phyloP scores from a whole-genome alignment of 1,139 yeast genomes.

The Candida glucosophila region DNA sequence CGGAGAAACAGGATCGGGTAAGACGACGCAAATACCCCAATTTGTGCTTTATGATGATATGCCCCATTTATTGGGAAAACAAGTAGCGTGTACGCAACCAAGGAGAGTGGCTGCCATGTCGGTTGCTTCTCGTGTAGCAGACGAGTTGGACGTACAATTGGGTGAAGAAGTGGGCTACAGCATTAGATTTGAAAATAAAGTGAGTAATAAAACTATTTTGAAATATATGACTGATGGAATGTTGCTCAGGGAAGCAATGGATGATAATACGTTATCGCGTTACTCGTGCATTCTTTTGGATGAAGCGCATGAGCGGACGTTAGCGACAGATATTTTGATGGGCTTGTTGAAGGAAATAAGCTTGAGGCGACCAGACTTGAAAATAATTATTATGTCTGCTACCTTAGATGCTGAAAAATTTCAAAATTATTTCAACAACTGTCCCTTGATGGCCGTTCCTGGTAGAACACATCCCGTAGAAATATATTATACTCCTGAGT shows the following conservation, averaged over 20 bases:
- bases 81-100: slow-evolving; percentile 95
- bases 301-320: slow-evolving; percentile 97
- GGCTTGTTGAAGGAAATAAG: slow-evolving; percentile 84
- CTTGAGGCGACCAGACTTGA: slow-evolving; percentile 73
- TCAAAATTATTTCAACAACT: slow-evolving; percentile 80
- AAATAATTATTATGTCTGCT: slow-evolving; percentile 94
- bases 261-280: slow-evolving; percentile 70
- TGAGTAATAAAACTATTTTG: slow-evolving; percentile 69
- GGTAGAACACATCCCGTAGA: slow-evolving; percentile 98
- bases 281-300: slow-evolving; percentile 90
- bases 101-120: slow-evolving; percentile 98
- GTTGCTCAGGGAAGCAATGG: slow-evolving; percentile 96
- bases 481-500: slow-evolving; percentile 92
- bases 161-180: slow-evolving; percentile 94
- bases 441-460: slow-evolving; percentile 92
- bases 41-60: slow-evolving; percentile 89
- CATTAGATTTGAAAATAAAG: slow-evolving; percentile 88
- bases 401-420: slow-evolving; percentile 96
- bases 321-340: slow-evolving; percentile 95
- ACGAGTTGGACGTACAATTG: slow-evolving; percentile 84
- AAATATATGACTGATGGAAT: slow-evolving; percentile 99
- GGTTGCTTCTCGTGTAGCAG: slow-evolving; percentile 93
- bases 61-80: slow-evolving; percentile 70
- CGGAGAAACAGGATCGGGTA: slow-evolving; percentile 98
- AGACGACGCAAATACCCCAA: slow-evolving; percentile 95